Evolutionary conservation across 768 basidiomycete species (phyloP), one percentile per base, ranked within the genome.

Genomic region (Pilatotrama ljubarskyi): DNA sequence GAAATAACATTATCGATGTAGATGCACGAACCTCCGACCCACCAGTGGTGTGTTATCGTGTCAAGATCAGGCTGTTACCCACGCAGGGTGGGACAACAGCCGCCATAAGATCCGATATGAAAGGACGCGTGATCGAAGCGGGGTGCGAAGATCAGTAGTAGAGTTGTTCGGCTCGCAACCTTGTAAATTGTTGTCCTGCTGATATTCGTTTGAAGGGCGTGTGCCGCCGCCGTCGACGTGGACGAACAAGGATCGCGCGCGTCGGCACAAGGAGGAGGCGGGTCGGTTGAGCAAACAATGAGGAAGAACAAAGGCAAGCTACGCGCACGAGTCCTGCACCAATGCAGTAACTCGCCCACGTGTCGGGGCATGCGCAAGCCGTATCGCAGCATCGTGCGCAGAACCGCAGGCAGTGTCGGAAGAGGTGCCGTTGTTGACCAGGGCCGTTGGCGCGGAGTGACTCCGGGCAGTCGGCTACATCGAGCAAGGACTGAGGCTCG

Each of bases 101-200:
- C 47, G 42, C 44, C 48, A 62, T 22, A 63, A 63, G 61, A 54
- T 63, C 61, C 61, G 61, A 63, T 36, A 63, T 63, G 56, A 63
- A 63, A 44, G 55, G 49, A 51, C 58, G 51, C 51, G 58, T 51
- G 51, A 53, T 53, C 51, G 56, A 50, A 42, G 24, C 37, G 37
- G 52, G 26, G 18, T 22, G 48, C 56, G 56, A 63, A 58, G 61
- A 58, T 63, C 52, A 46, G 42, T 26, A 18, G n/a, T 35, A 35
- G 47, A 42, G 24, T 35, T 55, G 50, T 40, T 51, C 54, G 54
- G 50, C 47, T 55, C 43, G 50, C 54, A 18, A 7, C 11, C 44
- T 47, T 57, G 47, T 38, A 50, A 42, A 49, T 41, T 42, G n/a
- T 18, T n/a, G 8, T 18, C n/a, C 35, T 47, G 26, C 25, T 48